Conservation (phyloP, 768 basidiomycete species). For the Panellus pusillus region DNA sequence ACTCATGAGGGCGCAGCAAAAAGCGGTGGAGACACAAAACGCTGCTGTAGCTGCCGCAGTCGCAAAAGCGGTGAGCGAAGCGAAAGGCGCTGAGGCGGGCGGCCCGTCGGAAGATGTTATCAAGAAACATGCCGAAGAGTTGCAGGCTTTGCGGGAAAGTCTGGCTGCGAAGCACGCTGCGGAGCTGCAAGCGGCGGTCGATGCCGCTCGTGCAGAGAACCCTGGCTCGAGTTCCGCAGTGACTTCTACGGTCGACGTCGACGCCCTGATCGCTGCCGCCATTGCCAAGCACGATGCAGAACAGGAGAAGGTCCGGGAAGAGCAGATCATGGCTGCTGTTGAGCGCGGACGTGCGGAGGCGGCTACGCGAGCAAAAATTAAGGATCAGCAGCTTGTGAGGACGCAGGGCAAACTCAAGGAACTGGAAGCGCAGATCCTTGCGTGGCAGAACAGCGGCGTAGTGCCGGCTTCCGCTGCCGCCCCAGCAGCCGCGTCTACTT, state of each 20-base stretch:
- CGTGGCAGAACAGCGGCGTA: slow-evolving; percentile 52
- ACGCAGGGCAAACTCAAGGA: slow-evolving; percentile 65
- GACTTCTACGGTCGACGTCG: slow-evolving; percentile 33
- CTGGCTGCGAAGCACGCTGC: slow-evolving; percentile 53
- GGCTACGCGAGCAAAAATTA: slow-evolving; percentile 60
- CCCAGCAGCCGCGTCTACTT: slow-evolving; percentile 28
- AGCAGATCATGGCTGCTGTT: slow-evolving; percentile 63
- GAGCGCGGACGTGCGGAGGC: slow-evolving; percentile 71
- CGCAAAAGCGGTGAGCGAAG: slow-evolving; percentile 53
- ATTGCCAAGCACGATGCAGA: slow-evolving; percentile 50
- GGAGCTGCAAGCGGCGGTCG: slow-evolving; percentile 54
- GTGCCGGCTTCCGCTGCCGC: slow-evolving; percentile 37
- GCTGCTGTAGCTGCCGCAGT: slow-evolving; percentile 57
- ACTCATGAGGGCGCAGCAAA: slow-evolving; percentile 43
- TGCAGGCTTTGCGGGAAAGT: slow-evolving; percentile 54
- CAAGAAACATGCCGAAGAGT: slow-evolving; percentile 60
- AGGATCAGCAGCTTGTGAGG: slow-evolving; percentile 67
- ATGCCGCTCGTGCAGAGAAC: slow-evolving; percentile 39
- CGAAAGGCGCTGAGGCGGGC: slow-evolving; percentile 25
- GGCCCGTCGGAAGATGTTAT: slow-evolving; percentile 38
- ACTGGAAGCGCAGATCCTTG: slow-evolving; percentile 61
- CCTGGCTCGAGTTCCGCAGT: slow-evolving; percentile 26
- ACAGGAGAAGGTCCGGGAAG: slow-evolving; percentile 44
- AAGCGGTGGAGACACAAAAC: slow-evolving; percentile 48
- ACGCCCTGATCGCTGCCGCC: slow-evolving; percentile 51